phyloP scores from a whole-genome alignment of 768 basidiomycete species.

The Cystofilobasidium ferigula region DNA sequence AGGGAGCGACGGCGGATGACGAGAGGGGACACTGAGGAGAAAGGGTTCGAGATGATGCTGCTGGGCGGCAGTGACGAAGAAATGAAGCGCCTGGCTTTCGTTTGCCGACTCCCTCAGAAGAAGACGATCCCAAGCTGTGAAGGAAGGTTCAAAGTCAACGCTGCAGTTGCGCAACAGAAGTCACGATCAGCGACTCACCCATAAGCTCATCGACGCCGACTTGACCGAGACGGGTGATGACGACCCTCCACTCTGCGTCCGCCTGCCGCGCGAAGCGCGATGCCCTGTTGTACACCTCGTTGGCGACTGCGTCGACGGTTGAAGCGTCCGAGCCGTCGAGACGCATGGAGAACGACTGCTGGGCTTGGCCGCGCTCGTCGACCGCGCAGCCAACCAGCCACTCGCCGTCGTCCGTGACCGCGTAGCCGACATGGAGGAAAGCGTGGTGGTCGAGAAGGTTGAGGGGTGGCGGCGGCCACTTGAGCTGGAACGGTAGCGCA shows the following conservation, averaged over 20 bases:
- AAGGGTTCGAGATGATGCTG: slow-evolving; percentile 53
- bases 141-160: not conserved
- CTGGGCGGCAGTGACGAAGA: slow-evolving; percentile 54
- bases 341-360: slow-evolving; percentile 55
- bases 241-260: slow-evolving; percentile 68
- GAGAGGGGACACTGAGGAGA: slow-evolving; percentile 29
- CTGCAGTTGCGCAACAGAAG: slow-evolving; percentile 12
- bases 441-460: slow-evolving; percentile 52
- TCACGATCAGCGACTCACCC: slow-evolving; percentile 43
- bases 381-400: slow-evolving; percentile 67
- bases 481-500: slow-evolving; percentile 40
- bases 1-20: not conserved
- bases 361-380: slow-evolving; percentile 67
- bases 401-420: slow-evolving; percentile 53
- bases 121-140: slow-evolving; percentile 56
- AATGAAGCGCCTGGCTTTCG: slow-evolving; percentile 47
- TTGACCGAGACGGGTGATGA: slow-evolving; percentile 56
- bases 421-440: slow-evolving; percentile 67
- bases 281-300: slow-evolving; percentile 42
- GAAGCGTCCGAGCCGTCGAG: slow-evolving; percentile 10
- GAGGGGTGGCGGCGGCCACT: slow-evolving; percentile 42
- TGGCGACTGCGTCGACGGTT: slow-evolving; percentile 41
- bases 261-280: slow-evolving; percentile 52
- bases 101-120: slow-evolving; percentile 42
- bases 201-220: slow-evolving; percentile 54